Percentiles rank a stretch among this genome's conserved stretches.
phyloP scores from a whole-genome alignment of 306 rosid species.

The Neltuma alba region DNA sequence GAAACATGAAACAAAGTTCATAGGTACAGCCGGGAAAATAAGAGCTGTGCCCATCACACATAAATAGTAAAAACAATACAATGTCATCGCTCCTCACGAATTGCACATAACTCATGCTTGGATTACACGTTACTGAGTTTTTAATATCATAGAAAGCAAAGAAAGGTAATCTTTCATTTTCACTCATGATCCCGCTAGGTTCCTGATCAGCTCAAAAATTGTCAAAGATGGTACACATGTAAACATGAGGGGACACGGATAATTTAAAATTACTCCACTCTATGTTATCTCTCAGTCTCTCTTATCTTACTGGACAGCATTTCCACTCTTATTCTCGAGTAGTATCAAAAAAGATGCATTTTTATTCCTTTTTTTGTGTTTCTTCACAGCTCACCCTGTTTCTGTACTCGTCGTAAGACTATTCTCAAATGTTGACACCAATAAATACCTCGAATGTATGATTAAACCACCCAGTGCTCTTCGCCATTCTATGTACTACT shows the following conservation, averaged over 20 bases:
- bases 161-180: not conserved
- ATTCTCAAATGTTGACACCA: not conserved
- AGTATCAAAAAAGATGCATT: not conserved
- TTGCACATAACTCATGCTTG: slow-evolving; percentile 5
- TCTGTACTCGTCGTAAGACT: not conserved
- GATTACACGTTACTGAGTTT: not conserved
- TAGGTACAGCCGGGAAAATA: slow-evolving; percentile 10
- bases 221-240: not conserved
- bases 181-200: not conserved
- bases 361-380: not conserved
- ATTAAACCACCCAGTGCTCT: not conserved
- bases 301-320: not conserved
- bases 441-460: not conserved
- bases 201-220: not conserved
- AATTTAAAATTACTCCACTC: not conserved
- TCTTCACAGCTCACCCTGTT: not conserved
- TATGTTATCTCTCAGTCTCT: not conserved
- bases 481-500: not conserved
- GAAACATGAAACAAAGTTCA: slow-evolving; percentile 26
- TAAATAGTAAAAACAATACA: slow-evolving; percentile 7
- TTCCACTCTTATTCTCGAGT: not conserved
- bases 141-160: not conserved
- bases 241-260: not conserved
- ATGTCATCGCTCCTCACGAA: not conserved
- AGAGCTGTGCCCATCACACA: slow-evolving; percentile 8